Conservation (phyloP, 371 early-diverging fungal species). For the Quaeritorhiza haematococci region DNA sequence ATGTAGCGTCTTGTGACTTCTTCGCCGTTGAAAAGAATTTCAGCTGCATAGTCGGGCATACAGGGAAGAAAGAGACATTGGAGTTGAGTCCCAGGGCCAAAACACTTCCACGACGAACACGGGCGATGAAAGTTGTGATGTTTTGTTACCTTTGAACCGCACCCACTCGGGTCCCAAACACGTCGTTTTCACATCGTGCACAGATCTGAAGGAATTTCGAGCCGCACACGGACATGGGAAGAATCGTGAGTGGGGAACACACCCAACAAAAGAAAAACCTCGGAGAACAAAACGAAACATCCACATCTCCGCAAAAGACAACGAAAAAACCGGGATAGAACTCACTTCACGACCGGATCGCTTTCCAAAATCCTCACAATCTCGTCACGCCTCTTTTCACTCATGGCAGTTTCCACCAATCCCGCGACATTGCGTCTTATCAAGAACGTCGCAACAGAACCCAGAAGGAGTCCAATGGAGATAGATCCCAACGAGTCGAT, state of each 20-base stretch:
- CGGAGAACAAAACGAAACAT: not conserved
- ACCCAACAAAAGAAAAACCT: not conserved
- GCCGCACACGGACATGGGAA: too few relatives aligned
- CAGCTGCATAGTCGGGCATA: constrained; percentile 27
- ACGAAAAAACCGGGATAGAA: not conserved
- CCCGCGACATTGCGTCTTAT: constrained; percentile 37
- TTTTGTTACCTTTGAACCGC: constrained; percentile 35
- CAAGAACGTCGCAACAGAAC: constrained; percentile 31
- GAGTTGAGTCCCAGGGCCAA: not conserved
- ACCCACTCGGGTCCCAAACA: constrained; percentile 36
- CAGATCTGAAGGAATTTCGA: constrained; percentile 18
- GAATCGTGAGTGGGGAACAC: not conserved
- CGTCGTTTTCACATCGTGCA: constrained; percentile 47
- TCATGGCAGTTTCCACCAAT: constrained; percentile 35
- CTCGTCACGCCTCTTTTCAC: constrained; percentile 12
- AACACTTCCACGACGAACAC: not conserved
- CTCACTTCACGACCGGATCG: constrained; percentile 37
- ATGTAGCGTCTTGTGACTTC: constrained; percentile 34
- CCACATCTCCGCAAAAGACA: not conserved
- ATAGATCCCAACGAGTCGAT: constrained; percentile 38
- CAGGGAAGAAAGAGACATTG: not conserved
- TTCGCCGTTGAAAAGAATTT: constrained; percentile 40
- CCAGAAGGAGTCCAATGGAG: constrained; percentile 33
- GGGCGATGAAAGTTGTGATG: too few relatives aligned
- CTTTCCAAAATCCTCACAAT: constrained; percentile 31